Evolutionary conservation across 1,284 basidiomycete genomes (phyloP), one percentile per base, ranked within the genome.

Genomic region (Naganishia sp.): DNA sequence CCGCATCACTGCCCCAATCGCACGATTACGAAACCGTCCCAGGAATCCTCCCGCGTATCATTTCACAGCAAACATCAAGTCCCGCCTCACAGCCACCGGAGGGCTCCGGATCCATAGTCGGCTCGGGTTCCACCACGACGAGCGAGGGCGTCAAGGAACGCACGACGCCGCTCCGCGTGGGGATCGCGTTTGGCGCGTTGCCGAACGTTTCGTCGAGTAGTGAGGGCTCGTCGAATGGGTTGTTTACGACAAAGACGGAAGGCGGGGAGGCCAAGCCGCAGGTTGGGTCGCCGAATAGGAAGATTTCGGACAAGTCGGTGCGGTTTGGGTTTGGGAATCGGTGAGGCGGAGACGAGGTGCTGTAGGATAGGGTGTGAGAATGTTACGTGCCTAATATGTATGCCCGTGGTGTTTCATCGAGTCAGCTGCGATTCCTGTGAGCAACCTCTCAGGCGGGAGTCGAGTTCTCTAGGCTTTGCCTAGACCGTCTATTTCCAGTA

Each of bases 301-400:
- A 61, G 28, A 46, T 49, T 39, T 21, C 49, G n/a, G 58, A 61
- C 31, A 49, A 39, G 47, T 41, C 58, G 11, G 18, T 61, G 47
- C 45, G 58, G 47, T 61, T 61, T 50, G 58, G 58, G 35, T 61
- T 61, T 42, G 58, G 58, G 41, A 45, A 57, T 57, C 55, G 55
- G 15, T 45, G 41, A 57, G 6, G 51, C 17, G 17, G 23, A 28
- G 25, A 15, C 25, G 9, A 2, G 18, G 51, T 52, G 35, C 28
- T 28, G 28, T 28, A 28, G 28, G 35, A 39, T 39, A 9, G 35
- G 35, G 35, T 13, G 35, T 9, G 13, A n/a, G 35, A 39, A 39
- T 39, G 35, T 13, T 39, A 10, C 2, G 13, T 6, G 2, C 10
- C 35, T 9, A 4, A 6, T 39, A 10, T 39, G 35, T 6, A 39